Evolutionary conservation across 805 yeast species (phyloP), one percentile per base, ranked within the genome.

Genomic region (Myxozyma monticola): DNA sequence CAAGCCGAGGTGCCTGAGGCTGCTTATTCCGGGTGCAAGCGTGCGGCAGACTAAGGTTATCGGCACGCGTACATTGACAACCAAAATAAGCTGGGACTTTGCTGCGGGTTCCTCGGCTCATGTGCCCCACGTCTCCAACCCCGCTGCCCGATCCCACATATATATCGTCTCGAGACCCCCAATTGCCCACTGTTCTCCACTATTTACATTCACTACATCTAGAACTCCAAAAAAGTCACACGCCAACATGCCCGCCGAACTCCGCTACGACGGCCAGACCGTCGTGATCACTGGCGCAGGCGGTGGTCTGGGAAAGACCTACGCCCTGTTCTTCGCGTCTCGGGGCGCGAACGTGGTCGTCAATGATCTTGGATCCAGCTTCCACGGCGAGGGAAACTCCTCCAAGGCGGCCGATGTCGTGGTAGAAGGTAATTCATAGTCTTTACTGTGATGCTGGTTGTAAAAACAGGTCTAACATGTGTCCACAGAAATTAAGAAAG

Each of bases 231-330:
- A n/a, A n/a, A n/a, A n/a, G n/a, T n/a, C n/a, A n/a, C n/a, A n/a
- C n/a, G n/a, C n/a, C n/a, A n/a, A n/a, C n/a, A 28, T 28, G 31
- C 31, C 31, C 12, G n/a, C n/a, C n/a, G 31, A 28, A 10, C 48
- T 83, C 22, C 65, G 74, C 31, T 88, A 84, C 64, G 84, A 87
- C 63, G 88, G 83, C 62, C 84, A 85, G 68, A 97, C 91, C 37
- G 97, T 91, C 29, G 81, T 91, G 50, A 82, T 91, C 66, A 91
- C 97, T 42, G 99, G 99, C 29, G 93, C 97, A 41, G 99, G 99
- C 58, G 98, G 97, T 60, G 99, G 98, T 17, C 77, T 91, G 38
- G 99, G 99, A 21, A 85, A 78, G 62, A 81, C 81, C 42, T 91
- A 91, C 69, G 95, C 96, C 4, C 71, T 88, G 28, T 88, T 85